These are phyloP conservation scores for Coemansia sp. DNA, from an alignment of 192 early-diverging fungal genomes.

Conservation along the genomic window DNA sequence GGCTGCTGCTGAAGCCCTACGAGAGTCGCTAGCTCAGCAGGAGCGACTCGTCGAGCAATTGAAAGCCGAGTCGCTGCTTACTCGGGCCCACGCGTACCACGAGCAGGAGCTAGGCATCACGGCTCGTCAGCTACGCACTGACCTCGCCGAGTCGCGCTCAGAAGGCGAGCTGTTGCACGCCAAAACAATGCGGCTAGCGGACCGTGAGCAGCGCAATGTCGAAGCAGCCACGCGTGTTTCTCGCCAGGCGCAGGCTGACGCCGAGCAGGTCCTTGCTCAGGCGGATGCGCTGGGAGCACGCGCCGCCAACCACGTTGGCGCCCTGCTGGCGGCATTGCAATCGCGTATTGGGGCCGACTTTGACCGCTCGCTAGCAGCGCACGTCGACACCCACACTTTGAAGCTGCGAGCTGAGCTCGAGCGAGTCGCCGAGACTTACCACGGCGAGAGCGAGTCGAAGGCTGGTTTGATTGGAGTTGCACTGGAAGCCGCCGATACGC, in stretches of 20 bases:
- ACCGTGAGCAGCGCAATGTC: slow-evolving; percentile 29
- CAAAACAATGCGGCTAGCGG: slow-evolving; percentile 28
- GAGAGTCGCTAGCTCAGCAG: slow-evolving; percentile 4
- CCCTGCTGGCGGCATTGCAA: slow-evolving; percentile 29
- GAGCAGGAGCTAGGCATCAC: slow-evolving; percentile 47
- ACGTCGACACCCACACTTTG: slow-evolving; percentile 18
- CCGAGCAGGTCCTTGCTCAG: neutral
- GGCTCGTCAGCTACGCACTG: slow-evolving; percentile 32
- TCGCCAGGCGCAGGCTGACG: slow-evolving; percentile 9
- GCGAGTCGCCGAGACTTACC: slow-evolving; percentile 3
- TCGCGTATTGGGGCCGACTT: slow-evolving; percentile 38
- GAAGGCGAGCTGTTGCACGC: slow-evolving; percentile 22
- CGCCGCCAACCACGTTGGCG: slow-evolving; percentile 8
- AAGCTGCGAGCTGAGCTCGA: slow-evolving; percentile 13
- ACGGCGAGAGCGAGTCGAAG: neutral
- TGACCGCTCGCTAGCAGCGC: slow-evolving; percentile 14
- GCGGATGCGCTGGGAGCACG: slow-evolving; percentile 4
- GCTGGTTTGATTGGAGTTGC: neutral
- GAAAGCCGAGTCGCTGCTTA: slow-evolving; percentile 40
- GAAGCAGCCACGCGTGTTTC: slow-evolving; percentile 7
- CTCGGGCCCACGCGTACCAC: slow-evolving; percentile 57
- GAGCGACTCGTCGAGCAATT: slow-evolving; percentile 24
- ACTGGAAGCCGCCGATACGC: slow-evolving; percentile 2
- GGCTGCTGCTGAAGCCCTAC: neutral
- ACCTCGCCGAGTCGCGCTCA: slow-evolving; percentile 1